phyloP scores from a whole-genome alignment of 371 early-diverging fungal species.

The Rhizopus delemar region DNA sequence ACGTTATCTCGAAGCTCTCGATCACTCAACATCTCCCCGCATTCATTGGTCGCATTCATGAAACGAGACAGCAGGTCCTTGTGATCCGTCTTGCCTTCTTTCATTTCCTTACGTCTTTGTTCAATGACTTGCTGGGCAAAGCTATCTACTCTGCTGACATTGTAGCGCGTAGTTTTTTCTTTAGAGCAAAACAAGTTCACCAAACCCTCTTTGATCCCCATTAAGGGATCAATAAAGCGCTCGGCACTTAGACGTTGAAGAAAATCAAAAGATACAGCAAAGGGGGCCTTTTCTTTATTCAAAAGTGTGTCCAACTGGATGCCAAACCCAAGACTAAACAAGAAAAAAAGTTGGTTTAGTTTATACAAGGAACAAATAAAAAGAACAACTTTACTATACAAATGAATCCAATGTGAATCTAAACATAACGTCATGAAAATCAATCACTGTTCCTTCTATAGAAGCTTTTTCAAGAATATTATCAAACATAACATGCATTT shows the following conservation, averaged over 20 bases:
- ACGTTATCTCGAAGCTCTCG: conserved; percentile 53
- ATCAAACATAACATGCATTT: conserved; percentile 32
- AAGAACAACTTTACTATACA: conserved; percentile 37
- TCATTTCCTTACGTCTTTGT: conserved; percentile 33
- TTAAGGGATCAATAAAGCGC: conserved; percentile 50
- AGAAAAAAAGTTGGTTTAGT: neutral
- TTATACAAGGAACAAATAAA: neutral
- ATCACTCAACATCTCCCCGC: conserved; percentile 36
- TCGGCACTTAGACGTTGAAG: conserved; percentile 38
- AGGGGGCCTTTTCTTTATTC: conserved; percentile 39
- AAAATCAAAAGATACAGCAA: conserved; percentile 60
- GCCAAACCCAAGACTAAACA: conserved; percentile 43
- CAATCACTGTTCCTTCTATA: conserved; percentile 24
- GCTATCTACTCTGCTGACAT: conserved; percentile 33
- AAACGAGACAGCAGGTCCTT: conserved; percentile 44
- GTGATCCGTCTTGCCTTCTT: conserved; percentile 18
- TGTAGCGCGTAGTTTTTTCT: conserved; percentile 32
- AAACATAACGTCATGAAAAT: conserved; percentile 49
- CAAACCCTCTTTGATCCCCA: conserved; percentile 28
- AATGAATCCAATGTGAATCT: conserved; percentile 60
- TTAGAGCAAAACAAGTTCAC: conserved; percentile 35
- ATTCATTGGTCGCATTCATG: conserved; percentile 38
- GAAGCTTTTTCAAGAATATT: conserved; percentile 34
- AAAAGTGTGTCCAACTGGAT: conserved; percentile 35
- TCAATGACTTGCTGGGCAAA: conserved; percentile 53